These are phyloP conservation scores for Aureoboletus auriporus DNA, from an alignment of 768 basidiomycete species.

Conservation along the genomic window DNA sequence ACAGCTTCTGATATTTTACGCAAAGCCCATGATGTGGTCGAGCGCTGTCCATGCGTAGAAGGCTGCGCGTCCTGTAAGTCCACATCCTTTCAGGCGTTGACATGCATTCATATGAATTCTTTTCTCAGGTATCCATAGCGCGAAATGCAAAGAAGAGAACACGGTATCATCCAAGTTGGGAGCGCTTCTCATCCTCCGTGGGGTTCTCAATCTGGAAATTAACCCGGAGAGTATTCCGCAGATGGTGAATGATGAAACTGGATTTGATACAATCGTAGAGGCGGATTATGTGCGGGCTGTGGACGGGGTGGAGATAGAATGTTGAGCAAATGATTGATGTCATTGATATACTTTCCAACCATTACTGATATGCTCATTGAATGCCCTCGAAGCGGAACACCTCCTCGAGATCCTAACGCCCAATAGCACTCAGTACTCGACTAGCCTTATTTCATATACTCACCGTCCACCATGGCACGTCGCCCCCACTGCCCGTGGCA, in stretches of 20 bases:
- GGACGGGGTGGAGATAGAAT: constrained; percentile 47
- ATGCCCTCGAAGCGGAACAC: constrained; percentile 66
- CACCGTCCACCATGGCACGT: constrained; percentile 70
- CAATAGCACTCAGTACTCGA: not conserved
- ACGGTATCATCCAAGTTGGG: constrained; percentile 72
- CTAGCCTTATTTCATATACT: constrained; percentile 6
- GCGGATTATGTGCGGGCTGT: constrained; percentile 44
- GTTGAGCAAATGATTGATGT: not conserved
- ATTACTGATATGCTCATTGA: not conserved
- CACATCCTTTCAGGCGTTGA: not conserved
- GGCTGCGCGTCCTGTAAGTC: constrained; percentile 70
- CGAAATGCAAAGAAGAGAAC: constrained; percentile 66
- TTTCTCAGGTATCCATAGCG: constrained; percentile 59
- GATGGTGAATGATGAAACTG: constrained; percentile 24
- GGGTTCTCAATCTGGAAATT: constrained; percentile 48
- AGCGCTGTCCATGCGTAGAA: constrained; percentile 58
- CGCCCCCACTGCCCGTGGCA: constrained; percentile 64
- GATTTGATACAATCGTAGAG: constrained; percentile 51
- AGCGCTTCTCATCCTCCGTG: constrained; percentile 62
- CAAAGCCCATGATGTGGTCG: constrained; percentile 54
- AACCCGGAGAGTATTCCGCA: constrained; percentile 36
- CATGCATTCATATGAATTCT: not conserved
- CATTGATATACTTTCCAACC: not conserved
- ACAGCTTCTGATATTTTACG: constrained; percentile 55
- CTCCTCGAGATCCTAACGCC: constrained; percentile 50